Percentiles rank a stretch among this genome's conserved stretches.
Evolutionary conservation across 2,329 filamentous ascomycete genomes (phyloP).

Genomic region (Fusarium scirpi): DNA sequence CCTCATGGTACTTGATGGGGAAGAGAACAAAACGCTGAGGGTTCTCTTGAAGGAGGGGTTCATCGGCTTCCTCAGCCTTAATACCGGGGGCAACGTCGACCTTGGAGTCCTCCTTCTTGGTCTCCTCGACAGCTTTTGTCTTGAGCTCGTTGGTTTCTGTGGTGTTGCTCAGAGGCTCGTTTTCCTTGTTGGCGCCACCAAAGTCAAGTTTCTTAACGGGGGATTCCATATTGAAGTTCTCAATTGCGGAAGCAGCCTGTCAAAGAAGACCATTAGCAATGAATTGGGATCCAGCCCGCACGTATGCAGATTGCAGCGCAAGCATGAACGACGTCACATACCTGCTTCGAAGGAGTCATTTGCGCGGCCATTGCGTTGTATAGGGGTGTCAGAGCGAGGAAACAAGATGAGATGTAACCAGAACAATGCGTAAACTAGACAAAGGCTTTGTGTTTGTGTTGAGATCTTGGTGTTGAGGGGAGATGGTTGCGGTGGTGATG

Average conservation of each 20-base stretch:
- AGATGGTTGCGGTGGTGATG: conserved; percentile 49
- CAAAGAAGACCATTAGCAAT: conserved; percentile 50
- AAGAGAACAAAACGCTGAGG: conserved; percentile 96
- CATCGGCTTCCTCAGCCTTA: conserved; percentile 79
- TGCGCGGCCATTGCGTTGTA: conserved; percentile 76
- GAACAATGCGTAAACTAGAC: conserved; percentile 32
- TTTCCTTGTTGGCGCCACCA: conserved; percentile 82
- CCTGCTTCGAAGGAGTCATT: conserved; percentile 72
- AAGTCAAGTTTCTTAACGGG: conserved; percentile 92
- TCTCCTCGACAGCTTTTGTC: conserved; percentile 66
- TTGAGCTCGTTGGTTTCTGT: conserved; percentile 70
- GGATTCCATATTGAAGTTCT: conserved; percentile 92
- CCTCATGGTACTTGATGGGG: conserved; percentile 99
- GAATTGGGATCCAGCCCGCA: conserved; percentile 11
- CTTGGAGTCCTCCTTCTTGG: conserved; percentile 52
- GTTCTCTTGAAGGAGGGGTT: conserved; percentile 96
- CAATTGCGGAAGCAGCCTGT: conserved; percentile 87
- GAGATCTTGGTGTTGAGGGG: conserved; percentile 27
- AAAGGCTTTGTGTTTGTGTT: conserved; percentile 38
- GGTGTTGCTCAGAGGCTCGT: conserved; percentile 67
- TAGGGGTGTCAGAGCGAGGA: conserved; percentile 11
- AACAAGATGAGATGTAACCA: conserved; percentile 3
- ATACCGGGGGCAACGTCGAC: conserved; percentile 61
- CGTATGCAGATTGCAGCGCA: neutral
- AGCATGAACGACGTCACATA: conserved; percentile 53